These are phyloP conservation scores for Boletus coccyginus DNA, from an alignment of 768 basidiomycete genomes.

Conservation along the genomic window DNA sequence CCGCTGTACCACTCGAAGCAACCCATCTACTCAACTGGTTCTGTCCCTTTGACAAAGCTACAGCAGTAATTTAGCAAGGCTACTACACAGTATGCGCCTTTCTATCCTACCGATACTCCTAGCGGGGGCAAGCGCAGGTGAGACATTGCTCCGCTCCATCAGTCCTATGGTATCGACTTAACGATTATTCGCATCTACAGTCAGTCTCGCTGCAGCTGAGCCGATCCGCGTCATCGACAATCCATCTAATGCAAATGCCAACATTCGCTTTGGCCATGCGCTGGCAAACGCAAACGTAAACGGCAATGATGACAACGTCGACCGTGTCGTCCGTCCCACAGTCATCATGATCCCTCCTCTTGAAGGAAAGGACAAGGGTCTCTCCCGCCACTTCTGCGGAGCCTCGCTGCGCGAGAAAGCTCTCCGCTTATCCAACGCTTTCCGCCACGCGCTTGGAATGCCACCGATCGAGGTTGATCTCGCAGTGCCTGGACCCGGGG, in stretches of 20 bases:
- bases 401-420: constrained; percentile 46
- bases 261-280: constrained; percentile 40
- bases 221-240: constrained; percentile 48
- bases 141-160: constrained; percentile 4
- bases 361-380: constrained; percentile 8
- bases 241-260: constrained; percentile 28
- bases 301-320: constrained; percentile 26
- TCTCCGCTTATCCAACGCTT: constrained; percentile 48
- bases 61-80: neutral
- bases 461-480: constrained; percentile 39
- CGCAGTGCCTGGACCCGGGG: constrained; percentile 10
- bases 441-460: constrained; percentile 56
- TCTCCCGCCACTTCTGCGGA: constrained; percentile 31
- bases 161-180: neutral
- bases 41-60: neutral
- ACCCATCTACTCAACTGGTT: neutral
- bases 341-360: constrained; percentile 6
- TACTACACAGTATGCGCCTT: constrained; percentile 34
- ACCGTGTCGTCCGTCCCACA: constrained; percentile 15
- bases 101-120: constrained; percentile 36
- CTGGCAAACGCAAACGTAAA: constrained; percentile 33
- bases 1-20: neutral
- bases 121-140: constrained; percentile 36
- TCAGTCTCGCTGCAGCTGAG: constrained; percentile 42
- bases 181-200: constrained; percentile 11